These are phyloP conservation scores for Cochlearia excelsa DNA, from an alignment of 345 rosid species.

Conservation along the genomic window DNA sequence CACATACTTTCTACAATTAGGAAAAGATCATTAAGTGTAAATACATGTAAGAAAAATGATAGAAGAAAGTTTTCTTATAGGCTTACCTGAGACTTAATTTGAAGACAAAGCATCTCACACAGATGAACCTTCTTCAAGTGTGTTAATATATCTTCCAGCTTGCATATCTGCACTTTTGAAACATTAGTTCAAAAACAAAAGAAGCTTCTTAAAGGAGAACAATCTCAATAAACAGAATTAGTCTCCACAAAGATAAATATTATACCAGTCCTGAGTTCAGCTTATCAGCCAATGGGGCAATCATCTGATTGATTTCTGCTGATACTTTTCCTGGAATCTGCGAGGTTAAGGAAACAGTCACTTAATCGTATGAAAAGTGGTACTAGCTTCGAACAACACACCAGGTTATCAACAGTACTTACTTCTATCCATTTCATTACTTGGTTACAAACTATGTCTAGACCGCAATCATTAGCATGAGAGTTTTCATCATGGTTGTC, in stretches of 20 bases:
- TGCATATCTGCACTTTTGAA: constrained; percentile 50
- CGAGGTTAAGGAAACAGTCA: constrained; percentile 31
- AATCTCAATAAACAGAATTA: constrained; percentile 22
- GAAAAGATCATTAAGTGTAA: constrained; percentile 34
- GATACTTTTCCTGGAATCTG: constrained; percentile 66
- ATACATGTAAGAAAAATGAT: constrained; percentile 16
- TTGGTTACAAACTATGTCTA: constrained; percentile 26
- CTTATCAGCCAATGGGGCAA: constrained; percentile 47
- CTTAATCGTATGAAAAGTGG: constrained; percentile 22
- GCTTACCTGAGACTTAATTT: constrained; percentile 66
- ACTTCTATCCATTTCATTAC: constrained; percentile 60
- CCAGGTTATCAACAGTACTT: constrained; percentile 34
- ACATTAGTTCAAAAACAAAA: constrained; percentile 23
- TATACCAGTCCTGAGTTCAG: constrained; percentile 54
- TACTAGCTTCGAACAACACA: constrained; percentile 20
- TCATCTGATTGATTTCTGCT: constrained; percentile 44
- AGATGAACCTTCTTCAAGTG: constrained; percentile 53
- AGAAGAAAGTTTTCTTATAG: constrained; percentile 20
- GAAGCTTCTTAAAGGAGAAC: constrained; percentile 18
- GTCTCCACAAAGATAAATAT: constrained; percentile 20
- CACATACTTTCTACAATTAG: constrained; percentile 42
- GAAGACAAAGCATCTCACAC: constrained; percentile 53
- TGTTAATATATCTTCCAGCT: constrained; percentile 53
- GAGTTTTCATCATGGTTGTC: constrained; percentile 38
- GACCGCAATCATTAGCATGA: constrained; percentile 30